Evolutionary conservation across 148 eudicot species (phyloP).

Genomic region (Vaccinium darrowii): DNA sequence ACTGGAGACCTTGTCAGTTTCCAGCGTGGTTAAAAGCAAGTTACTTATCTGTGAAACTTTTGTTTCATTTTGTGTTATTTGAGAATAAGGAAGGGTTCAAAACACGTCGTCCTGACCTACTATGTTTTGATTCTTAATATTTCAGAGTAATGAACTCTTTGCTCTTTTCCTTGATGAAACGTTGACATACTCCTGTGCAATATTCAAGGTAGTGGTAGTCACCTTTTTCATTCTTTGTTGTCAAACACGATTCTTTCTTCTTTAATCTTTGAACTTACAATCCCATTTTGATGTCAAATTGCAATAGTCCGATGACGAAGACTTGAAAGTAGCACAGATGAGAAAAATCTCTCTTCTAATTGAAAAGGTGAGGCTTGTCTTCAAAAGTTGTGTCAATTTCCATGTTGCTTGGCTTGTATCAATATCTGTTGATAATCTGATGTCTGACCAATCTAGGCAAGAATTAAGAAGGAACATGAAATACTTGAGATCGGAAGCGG

Average conservation of each 20-base stretch:
- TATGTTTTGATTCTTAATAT: slow-evolving; percentile 11
- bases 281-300: neutral
- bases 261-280: neutral
- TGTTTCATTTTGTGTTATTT: neutral
- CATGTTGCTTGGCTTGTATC: neutral
- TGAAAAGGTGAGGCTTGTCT: slow-evolving; percentile 43
- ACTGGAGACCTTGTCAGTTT: neutral
- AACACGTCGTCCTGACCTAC: neutral
- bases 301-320: slow-evolving; percentile 70
- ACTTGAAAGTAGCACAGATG: slow-evolving; percentile 68
- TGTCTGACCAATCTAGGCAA: slow-evolving; percentile 44
- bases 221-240: neutral
- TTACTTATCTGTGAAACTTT: neutral
- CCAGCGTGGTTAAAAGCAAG: neutral
- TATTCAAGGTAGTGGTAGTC: slow-evolving; percentile 69
- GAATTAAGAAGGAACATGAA: slow-evolving; percentile 67
- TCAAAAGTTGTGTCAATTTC: neutral
- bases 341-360: slow-evolving; percentile 70
- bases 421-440: neutral
- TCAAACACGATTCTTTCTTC: neutral
- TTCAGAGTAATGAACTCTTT: slow-evolving; percentile 86
- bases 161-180: slow-evolving; percentile 91
- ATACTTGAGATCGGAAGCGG: slow-evolving; percentile 94
- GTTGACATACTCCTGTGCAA: slow-evolving; percentile 89
- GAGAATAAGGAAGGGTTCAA: neutral